Conservation (phyloP, 1,284 basidiomycete species). For the Tylopilus orsonianus region DNA sequence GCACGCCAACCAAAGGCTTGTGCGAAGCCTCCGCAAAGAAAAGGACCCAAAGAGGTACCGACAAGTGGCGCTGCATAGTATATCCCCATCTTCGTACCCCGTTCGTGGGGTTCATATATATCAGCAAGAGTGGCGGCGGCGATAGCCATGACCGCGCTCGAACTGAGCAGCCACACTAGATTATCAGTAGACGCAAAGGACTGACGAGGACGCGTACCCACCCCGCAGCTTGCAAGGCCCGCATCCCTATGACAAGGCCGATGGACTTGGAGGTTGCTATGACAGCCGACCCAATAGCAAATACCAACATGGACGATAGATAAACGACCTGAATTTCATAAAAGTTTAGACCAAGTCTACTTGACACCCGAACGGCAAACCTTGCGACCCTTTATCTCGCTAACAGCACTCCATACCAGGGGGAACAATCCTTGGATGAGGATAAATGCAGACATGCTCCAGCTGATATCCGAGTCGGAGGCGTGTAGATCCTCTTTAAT, state of each 20-base stretch:
- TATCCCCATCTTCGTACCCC: constrained; percentile 80
- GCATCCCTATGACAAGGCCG: constrained; percentile 69
- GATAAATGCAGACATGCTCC: constrained; percentile 78
- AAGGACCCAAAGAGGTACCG: constrained; percentile 66
- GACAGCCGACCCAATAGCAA: constrained; percentile 61
- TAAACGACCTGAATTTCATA: constrained; percentile 58
- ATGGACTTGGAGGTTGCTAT: constrained; percentile 68
- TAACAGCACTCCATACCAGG: constrained; percentile 70
- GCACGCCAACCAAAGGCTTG: constrained; percentile 75
- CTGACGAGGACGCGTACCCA: constrained; percentile 22
- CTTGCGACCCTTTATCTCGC: constrained; percentile 81
- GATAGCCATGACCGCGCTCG: constrained; percentile 74
- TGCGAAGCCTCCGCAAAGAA: constrained; percentile 70
- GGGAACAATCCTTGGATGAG: constrained; percentile 73
- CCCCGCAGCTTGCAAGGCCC: constrained; percentile 66
- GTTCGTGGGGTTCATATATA: constrained; percentile 76
- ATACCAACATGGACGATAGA: constrained; percentile 60
- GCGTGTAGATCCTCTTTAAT: constrained; percentile 70
- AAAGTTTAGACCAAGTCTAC: not conserved
- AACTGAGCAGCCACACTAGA: constrained; percentile 40
- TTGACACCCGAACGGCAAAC: constrained; percentile 34
- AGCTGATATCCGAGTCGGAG: constrained; percentile 66
- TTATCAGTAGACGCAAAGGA: not conserved
- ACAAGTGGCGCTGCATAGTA: constrained; percentile 68
- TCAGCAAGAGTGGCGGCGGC: constrained; percentile 84